phyloP scores from a whole-genome alignment of 805 yeast genomes.

The Phaffomyces thermotolerans region DNA sequence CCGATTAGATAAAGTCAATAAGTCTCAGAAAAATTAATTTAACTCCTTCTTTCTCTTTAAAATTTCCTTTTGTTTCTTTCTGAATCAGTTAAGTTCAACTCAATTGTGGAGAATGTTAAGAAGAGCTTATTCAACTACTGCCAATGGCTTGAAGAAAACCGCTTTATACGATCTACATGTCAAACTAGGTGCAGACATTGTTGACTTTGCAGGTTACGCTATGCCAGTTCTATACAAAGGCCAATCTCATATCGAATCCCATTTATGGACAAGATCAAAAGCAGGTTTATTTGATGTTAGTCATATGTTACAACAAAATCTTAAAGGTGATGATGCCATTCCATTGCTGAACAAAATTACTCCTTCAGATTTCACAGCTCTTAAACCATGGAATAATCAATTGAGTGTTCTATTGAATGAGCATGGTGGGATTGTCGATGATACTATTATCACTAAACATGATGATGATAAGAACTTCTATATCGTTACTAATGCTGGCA shows the following conservation, averaged over 20 bases:
- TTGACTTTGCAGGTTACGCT: slow-evolving; percentile 91
- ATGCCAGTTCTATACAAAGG: slow-evolving; percentile 88
- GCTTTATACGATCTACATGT: slow-evolving; percentile 79
- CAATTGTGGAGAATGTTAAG: slow-evolving; percentile 9
- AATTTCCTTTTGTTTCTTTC: too few relatives aligned
- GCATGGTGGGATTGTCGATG: slow-evolving; percentile 86
- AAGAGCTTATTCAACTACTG: slow-evolving; percentile 21
- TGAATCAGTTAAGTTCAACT: not conserved
- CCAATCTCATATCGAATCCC: slow-evolving; percentile 89
- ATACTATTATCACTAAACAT: slow-evolving; percentile 82
- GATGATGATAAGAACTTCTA: slow-evolving; percentile 57
- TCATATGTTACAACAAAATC: slow-evolving; percentile 90
- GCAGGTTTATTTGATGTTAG: slow-evolving; percentile 95
- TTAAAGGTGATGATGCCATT: slow-evolving; percentile 62
- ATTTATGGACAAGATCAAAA: slow-evolving; percentile 82
- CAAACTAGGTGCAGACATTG: slow-evolving; percentile 80
- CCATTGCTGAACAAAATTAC: slow-evolving; percentile 70
- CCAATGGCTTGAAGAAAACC: slow-evolving; percentile 37
- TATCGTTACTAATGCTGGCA: slow-evolving; percentile 94
- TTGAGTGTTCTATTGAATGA: slow-evolving; percentile 70
- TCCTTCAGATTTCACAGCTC: slow-evolving; percentile 71
- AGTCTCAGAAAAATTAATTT: not conserved
- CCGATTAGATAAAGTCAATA: not conserved
- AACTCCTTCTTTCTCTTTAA: not conserved
- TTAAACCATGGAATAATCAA: slow-evolving; percentile 56